Evolutionary conservation across 768 basidiomycete genomes (phyloP).

Genomic region (Tephrocybe rancida): DNA sequence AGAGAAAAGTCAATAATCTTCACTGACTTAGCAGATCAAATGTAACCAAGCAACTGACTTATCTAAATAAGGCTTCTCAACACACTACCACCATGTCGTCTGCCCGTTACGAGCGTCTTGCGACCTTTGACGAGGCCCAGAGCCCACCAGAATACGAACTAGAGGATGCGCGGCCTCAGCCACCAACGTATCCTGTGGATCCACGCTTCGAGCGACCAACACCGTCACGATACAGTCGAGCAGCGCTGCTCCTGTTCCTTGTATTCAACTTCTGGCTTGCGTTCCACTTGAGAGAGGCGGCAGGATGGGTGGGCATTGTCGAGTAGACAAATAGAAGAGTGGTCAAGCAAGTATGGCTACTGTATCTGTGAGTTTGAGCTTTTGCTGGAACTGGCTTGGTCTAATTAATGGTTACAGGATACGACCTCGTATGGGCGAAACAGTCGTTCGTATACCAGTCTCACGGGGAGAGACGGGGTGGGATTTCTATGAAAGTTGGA

Average conservation of each 20-base stretch:
- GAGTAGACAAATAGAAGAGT: too few relatives aligned
- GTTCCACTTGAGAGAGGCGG: slow-evolving; percentile 21
- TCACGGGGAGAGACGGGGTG: too few relatives aligned
- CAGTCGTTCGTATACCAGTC: too few relatives aligned
- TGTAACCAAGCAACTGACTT: neutral
- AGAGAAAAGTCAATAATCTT: too few relatives aligned
- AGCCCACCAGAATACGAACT: slow-evolving; percentile 11
- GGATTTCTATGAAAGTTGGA: too few relatives aligned
- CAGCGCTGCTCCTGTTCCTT: slow-evolving; percentile 14
- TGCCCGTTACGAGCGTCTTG: slow-evolving; percentile 12
- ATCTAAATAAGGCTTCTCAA: neutral
- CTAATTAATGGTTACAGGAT: too few relatives aligned
- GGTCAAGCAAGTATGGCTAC: too few relatives aligned
- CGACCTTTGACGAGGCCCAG: slow-evolving; percentile 7
- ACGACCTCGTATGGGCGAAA: too few relatives aligned
- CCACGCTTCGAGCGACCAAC: slow-evolving; percentile 17
- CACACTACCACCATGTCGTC: slow-evolving; percentile 6
- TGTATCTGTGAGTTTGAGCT: too few relatives aligned
- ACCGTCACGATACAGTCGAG: slow-evolving; percentile 15
- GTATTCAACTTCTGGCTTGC: slow-evolving; percentile 17
- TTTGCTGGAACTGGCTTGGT: too few relatives aligned
- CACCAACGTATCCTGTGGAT: slow-evolving; percentile 12
- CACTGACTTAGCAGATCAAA: too few relatives aligned
- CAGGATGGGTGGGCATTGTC: slow-evolving; percentile 13
- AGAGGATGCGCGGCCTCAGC: slow-evolving; percentile 15